Conservation (phyloP, 768 basidiomycete species). For the Udeniomyces megalosporus region DNA sequence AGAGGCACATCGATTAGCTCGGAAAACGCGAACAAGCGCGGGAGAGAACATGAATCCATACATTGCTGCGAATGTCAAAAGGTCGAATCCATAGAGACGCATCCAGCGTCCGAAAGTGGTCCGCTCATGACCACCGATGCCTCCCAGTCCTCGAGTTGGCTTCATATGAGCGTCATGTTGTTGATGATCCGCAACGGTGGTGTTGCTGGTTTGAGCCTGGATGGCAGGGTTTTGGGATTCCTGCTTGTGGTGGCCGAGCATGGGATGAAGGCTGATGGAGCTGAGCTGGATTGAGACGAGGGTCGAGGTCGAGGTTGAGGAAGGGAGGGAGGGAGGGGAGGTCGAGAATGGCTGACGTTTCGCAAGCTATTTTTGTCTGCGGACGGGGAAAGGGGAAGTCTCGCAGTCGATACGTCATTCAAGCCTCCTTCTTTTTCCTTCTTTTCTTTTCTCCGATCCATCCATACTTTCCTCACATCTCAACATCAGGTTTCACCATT, state of each 20-base stretch:
- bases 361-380: no score
- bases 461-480: no score
- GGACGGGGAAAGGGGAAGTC: no score
- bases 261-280: background rate
- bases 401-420: no score
- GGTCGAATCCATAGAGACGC: conserved; percentile 7
- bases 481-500: no score
- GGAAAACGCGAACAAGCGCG: no score
- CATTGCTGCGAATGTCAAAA: conserved; percentile 40
- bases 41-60: conserved; percentile 25
- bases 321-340: background rate
- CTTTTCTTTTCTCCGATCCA: no score
- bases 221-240: background rate
- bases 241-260: background rate
- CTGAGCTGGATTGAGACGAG: background rate
- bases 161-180: background rate
- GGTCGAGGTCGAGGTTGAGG: background rate
- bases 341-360: no score
- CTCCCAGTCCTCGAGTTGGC: background rate
- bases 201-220: background rate
- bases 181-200: no score
- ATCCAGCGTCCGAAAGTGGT: background rate
- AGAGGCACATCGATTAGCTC: no score
- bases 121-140: conserved; percentile 1
- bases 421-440: no score